Evolutionary conservation across 192 early-diverging fungal species (phyloP).

Genomic region (Funneliformis mosseae): DNA sequence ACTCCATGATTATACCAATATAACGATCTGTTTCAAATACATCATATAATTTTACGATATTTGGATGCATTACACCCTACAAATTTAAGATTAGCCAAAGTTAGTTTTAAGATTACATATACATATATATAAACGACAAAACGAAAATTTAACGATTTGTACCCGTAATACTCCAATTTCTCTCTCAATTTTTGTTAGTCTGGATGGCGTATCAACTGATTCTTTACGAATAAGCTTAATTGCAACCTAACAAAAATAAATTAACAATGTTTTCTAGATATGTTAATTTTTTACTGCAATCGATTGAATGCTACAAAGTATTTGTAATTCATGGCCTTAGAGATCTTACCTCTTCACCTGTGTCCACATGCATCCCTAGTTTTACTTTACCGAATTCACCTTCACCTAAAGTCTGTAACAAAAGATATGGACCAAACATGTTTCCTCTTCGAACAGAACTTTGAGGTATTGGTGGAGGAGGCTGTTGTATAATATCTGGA

Average conservation of each 20-base stretch:
- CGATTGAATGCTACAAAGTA: background rate
- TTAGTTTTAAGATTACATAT: background rate
- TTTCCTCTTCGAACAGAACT: conserved; percentile 52
- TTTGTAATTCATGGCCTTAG: background rate
- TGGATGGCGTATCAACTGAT: conserved; percentile 77
- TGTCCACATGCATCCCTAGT: conserved; percentile 81
- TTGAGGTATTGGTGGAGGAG: conserved; percentile 14
- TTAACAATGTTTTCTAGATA: too few species aligned
- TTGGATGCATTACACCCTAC: conserved; percentile 83
- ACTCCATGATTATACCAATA: conserved; percentile 97
- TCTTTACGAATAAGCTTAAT: conserved; percentile 97
- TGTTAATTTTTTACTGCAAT: background rate
- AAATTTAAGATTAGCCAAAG: conserved; percentile 25
- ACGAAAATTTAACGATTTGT: conserved; percentile 30
- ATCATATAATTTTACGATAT: conserved; percentile 91
- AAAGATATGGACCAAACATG: conserved; percentile 88
- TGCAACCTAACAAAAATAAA: conserved; percentile 67
- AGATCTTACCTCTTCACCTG: conserved; percentile 64
- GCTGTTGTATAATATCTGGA: conserved; percentile 10
- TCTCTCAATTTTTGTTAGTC: conserved; percentile 88
- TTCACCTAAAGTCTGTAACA: conserved; percentile 95
- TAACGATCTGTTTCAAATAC: conserved; percentile 96
- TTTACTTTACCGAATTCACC: conserved; percentile 99
- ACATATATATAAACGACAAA: conserved; percentile 12
- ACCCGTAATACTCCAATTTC: conserved; percentile 95